phyloP scores from a whole-genome alignment of 768 basidiomycete genomes.

The Suillus clintonianus region DNA sequence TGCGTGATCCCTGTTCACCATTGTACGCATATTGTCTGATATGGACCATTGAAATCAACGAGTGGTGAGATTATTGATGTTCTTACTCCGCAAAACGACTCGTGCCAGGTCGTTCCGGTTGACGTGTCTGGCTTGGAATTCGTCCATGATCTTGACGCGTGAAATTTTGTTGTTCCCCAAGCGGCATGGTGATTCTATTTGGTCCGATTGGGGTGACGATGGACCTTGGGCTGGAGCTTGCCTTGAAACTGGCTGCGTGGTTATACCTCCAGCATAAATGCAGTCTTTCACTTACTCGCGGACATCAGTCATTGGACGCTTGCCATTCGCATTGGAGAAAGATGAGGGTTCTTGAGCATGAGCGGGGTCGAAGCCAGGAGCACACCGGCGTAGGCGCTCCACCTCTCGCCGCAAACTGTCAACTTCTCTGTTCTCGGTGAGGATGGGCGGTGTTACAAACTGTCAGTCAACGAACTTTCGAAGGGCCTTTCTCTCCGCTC shows the following conservation, averaged over 20 bases:
- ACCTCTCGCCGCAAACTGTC: slow-evolving; percentile 53
- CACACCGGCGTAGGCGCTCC: slow-evolving; percentile 41
- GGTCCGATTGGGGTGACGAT: slow-evolving; percentile 57
- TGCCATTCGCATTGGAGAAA: slow-evolving; percentile 57
- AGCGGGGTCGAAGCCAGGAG: slow-evolving; percentile 26
- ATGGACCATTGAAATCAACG: slow-evolving; percentile 8
- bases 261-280: not conserved
- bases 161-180: slow-evolving; percentile 48
- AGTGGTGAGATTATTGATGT: slow-evolving; percentile 15
- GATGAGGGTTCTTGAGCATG: slow-evolving; percentile 37
- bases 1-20: slow-evolving; percentile 46
- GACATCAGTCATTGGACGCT: slow-evolving; percentile 55
- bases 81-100: slow-evolving; percentile 53
- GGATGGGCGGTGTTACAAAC: slow-evolving; percentile 2
- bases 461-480: slow-evolving; percentile 48
- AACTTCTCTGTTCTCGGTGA: slow-evolving; percentile 40
- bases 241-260: slow-evolving; percentile 21
- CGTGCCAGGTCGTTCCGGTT: slow-evolving; percentile 46
- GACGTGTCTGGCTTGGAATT: slow-evolving; percentile 11
- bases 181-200: slow-evolving; percentile 67
- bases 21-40: slow-evolving; percentile 70
- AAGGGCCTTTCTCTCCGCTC: slow-evolving; percentile 45
- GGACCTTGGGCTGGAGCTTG: slow-evolving; percentile 65
- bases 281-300: slow-evolving; percentile 39
- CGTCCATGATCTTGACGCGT: slow-evolving; percentile 27